These are phyloP conservation scores for Colletotrichum abscissum DNA, from an alignment of 2,329 filamentous ascomycete species.

Conservation along the genomic window DNA sequence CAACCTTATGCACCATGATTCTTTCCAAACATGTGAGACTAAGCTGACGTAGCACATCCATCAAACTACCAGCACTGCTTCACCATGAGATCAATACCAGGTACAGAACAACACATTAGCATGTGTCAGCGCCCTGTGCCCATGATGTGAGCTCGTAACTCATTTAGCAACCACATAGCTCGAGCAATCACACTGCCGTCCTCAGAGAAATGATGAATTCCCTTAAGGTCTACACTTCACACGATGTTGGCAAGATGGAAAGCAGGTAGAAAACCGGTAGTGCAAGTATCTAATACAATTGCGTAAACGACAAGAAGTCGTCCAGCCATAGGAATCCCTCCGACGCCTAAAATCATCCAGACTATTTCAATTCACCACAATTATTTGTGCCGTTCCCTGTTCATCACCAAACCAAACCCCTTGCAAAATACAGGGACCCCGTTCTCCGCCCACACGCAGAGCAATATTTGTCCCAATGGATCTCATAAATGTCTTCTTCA, in stretches of 20 bases:
- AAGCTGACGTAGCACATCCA: neutral
- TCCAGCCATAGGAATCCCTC: constrained; percentile 21
- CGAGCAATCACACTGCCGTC: neutral
- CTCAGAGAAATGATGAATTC: no score
- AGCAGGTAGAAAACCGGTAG: neutral
- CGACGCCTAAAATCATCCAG: constrained; percentile 23
- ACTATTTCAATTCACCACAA: constrained; percentile 25
- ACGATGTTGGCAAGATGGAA: neutral
- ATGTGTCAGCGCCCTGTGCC: neutral
- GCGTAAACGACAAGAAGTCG: constrained; percentile 11
- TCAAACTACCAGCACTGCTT: neutral
- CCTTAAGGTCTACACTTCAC: neutral
- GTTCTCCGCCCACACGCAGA: neutral
- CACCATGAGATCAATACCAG: neutral
- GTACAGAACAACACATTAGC: neutral
- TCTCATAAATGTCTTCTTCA: neutral
- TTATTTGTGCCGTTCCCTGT: constrained; percentile 30
- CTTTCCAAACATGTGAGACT: neutral
- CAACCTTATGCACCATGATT: no score
- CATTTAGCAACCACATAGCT: neutral
- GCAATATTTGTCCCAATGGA: neutral
- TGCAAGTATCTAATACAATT: constrained; percentile 26
- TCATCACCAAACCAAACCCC: constrained; percentile 26
- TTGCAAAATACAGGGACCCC: neutral
- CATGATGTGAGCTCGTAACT: neutral